Percentiles rank a stretch among this genome's conserved stretches.
Conservation (phyloP, 257 asterid species). For the Leonotis leonurus region DNA sequence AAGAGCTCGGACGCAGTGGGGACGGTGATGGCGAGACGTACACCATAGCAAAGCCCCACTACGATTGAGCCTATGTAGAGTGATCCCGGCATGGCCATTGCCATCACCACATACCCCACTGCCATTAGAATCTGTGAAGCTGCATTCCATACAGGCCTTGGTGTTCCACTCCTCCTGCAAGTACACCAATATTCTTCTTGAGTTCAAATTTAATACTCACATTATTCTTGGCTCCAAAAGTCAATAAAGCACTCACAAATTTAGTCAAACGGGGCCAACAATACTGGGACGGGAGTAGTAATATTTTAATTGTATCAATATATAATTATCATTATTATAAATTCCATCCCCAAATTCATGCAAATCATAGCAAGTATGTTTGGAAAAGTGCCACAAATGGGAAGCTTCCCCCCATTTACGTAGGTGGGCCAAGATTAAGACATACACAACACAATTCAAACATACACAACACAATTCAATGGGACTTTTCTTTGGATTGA, state of each 20-base stretch:
- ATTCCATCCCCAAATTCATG: no score
- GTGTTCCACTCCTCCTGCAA: constrained; percentile 47
- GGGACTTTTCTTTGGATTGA: background rate
- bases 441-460: background rate
- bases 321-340: no score
- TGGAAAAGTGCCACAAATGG: background rate
- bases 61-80: constrained; percentile 60
- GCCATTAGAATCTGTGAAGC: constrained; percentile 69
- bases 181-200: no score
- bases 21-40: constrained; percentile 51
- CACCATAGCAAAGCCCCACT: constrained; percentile 64
- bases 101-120: constrained; percentile 51
- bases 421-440: background rate
- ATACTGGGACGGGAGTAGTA: no score
- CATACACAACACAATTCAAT: background rate
- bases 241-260: no score
- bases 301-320: no score
- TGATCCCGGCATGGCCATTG: constrained; percentile 57
- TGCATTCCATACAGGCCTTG: constrained; percentile 78
- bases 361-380: no score
- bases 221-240: no score
- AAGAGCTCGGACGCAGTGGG: constrained; percentile 70
- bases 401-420: background rate
- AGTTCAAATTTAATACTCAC: background rate
- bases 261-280: no score